Percentiles rank a stretch among this genome's conserved stretches.
Conservation (phyloP, 129 eudicot genomes). For the Deinandra increscens region DNA sequence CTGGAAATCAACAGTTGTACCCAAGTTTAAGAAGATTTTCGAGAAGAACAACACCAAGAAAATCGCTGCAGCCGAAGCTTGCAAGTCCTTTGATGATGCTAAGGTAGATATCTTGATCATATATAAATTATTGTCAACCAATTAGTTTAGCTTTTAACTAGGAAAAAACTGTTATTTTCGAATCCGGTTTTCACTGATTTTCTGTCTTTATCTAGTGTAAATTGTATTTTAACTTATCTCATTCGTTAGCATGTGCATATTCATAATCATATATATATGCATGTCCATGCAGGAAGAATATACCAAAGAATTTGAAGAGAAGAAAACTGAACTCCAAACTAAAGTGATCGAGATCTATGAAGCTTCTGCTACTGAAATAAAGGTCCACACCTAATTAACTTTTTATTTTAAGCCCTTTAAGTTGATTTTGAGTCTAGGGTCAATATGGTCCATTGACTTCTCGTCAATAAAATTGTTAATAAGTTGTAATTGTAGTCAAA, state of each 20-base stretch:
- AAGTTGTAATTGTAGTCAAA: too few species aligned
- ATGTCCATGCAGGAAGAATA: slow-evolving; percentile 61
- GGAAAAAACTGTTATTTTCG: too few species aligned
- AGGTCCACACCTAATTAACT: slow-evolving; percentile 37
- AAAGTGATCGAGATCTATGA: slow-evolving; percentile 72
- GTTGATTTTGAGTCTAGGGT: not conserved
- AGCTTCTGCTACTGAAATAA: slow-evolving; percentile 66
- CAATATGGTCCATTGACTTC: too few species aligned
- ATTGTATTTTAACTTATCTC: too few species aligned
- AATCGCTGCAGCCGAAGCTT: slow-evolving; percentile 73
- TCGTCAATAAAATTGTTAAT: too few species aligned
- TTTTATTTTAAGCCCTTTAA: not conserved
- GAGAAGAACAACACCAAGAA: slow-evolving; percentile 53
- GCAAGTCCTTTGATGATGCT: slow-evolving; percentile 72
- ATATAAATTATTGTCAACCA: too few species aligned
- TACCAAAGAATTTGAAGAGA: slow-evolving; percentile 67
- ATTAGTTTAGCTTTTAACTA: not conserved
- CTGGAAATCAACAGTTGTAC: slow-evolving; percentile 81
- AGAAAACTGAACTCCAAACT: slow-evolving; percentile 65
- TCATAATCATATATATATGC: slow-evolving; percentile 3
- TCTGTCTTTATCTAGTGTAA: too few species aligned
- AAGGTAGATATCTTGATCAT: too few species aligned
- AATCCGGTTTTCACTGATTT: too few species aligned
- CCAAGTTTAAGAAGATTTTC: slow-evolving; percentile 68
- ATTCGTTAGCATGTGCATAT: not conserved